A percentile compares a stretch with the other conserved stretches of the same genome.
These are phyloP conservation scores for Tetracladium marchalianum DNA, from an alignment of 495 filamentous ascomycete genomes.

Conservation along the genomic window DNA sequence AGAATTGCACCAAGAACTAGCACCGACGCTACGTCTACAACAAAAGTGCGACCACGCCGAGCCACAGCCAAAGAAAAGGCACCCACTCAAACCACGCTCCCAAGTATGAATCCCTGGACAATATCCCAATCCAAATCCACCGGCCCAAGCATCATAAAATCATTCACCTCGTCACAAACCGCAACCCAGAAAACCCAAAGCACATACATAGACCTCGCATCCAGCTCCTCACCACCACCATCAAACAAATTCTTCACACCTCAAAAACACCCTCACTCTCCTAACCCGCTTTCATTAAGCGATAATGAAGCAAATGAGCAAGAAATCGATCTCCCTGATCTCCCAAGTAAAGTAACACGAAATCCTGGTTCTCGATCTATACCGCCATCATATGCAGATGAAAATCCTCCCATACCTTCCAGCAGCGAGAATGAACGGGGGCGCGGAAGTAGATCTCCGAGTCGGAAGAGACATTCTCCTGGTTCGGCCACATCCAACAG, in stretches of 20 bases:
- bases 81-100: too few species aligned
- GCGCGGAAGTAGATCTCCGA: not conserved
- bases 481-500: not conserved
- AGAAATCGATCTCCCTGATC: not conserved
- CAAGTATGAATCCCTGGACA: too few species aligned
- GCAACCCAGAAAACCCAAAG: not conserved
- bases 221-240: not conserved
- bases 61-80: not conserved
- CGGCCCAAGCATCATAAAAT: conserved; percentile 8
- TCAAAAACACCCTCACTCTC: conserved; percentile 1
- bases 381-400: not conserved
- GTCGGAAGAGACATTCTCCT: not conserved
- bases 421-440: too few species aligned
- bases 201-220: not conserved
- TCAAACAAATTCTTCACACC: not conserved
- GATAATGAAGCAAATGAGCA: not conserved
- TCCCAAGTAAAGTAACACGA: not conserved
- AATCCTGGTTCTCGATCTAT: not conserved
- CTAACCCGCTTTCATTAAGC: not conserved
- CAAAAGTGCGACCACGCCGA: not conserved
- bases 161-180: not conserved
- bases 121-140: conserved; percentile 14
- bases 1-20: not conserved
- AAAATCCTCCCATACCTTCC: too few species aligned
- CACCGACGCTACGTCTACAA: not conserved